Evolutionary conservation across 192 early-diverging fungal species (phyloP).

Genomic region (Coemansia sp.): DNA sequence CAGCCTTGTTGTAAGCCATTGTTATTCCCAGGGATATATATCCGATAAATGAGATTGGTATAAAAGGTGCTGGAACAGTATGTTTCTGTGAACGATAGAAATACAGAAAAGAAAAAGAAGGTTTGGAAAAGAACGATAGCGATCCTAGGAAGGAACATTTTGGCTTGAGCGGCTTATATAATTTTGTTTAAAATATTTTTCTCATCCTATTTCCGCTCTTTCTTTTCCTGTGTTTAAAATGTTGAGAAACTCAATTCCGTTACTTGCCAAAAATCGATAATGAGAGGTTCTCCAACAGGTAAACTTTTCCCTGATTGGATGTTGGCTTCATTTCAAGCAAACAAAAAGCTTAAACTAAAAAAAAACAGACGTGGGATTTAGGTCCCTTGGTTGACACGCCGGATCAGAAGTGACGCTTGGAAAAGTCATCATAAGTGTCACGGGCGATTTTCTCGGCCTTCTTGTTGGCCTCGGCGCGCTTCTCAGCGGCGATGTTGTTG

Average conservation of each 20-base stretch:
- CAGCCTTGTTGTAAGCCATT: constrained; percentile 49
- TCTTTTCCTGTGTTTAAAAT: no score
- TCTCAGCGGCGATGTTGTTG: constrained; percentile 40
- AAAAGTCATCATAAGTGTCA: constrained; percentile 20
- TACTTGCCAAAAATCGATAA: no score
- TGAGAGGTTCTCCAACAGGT: no score
- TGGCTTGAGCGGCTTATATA: no score
- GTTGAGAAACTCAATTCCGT: no score
- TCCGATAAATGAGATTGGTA: neutral
- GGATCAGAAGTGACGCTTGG: constrained; percentile 21
- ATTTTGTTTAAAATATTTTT: no score
- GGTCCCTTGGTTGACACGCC: neutral
- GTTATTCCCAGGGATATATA: neutral
- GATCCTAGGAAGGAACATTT: constrained; percentile 1
- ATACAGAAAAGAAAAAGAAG: neutral
- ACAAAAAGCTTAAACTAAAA: neutral
- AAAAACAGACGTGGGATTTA: neutral
- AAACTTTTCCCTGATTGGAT: no score
- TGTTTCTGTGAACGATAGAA: neutral
- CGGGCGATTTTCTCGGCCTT: constrained; percentile 34
- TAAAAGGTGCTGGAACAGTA: neutral
- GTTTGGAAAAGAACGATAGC: neutral
- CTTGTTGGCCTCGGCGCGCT: constrained; percentile 20
- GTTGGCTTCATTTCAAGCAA: no score
- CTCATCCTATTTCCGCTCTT: neutral